Conservation (phyloP, 2,329 filamentous ascomycete species). For the Uncinocarpus reesii region DNA sequence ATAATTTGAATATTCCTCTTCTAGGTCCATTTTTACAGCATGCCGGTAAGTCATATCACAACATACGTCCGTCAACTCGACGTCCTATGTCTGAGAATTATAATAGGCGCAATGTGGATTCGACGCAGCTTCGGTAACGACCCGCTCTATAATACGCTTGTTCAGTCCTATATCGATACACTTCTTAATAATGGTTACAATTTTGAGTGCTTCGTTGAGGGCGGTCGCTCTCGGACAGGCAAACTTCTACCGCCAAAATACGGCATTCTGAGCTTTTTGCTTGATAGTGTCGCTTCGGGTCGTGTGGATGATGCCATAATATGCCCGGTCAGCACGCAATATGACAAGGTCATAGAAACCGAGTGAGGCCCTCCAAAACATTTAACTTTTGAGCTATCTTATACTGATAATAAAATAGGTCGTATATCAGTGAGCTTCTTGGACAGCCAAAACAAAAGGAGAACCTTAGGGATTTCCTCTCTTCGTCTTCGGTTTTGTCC, state of each 20-base stretch:
- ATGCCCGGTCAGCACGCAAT: conserved; percentile 92
- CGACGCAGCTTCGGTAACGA: conserved; percentile 86
- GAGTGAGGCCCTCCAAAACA: conserved; percentile 40
- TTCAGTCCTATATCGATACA: conserved; percentile 92
- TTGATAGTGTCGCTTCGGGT: conserved; percentile 82
- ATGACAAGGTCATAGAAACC: conserved; percentile 97
- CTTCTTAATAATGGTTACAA: conserved; percentile 85
- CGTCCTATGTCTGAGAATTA: background rate
- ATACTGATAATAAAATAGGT: conserved; percentile 35
- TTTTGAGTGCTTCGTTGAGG: conserved; percentile 95
- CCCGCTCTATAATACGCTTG: conserved; percentile 77
- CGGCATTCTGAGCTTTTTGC: conserved; percentile 80
- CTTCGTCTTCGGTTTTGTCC: conserved; percentile 76
- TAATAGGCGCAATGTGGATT: conserved; percentile 78
- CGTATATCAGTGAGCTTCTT: conserved; percentile 86
- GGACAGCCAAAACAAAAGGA: conserved; percentile 94
- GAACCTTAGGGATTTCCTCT: conserved; percentile 81
- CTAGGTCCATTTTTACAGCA: conserved; percentile 86
- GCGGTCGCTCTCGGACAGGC: conserved; percentile 80
- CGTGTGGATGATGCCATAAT: conserved; percentile 84
- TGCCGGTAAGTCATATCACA: conserved; percentile 45
- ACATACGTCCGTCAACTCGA: background rate
- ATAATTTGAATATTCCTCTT: conserved; percentile 90
- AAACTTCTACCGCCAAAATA: conserved; percentile 93
- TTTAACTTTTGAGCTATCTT: background rate